phyloP scores from a whole-genome alignment of 352 stramenopile species.

The Phytophthora fragariae region DNA sequence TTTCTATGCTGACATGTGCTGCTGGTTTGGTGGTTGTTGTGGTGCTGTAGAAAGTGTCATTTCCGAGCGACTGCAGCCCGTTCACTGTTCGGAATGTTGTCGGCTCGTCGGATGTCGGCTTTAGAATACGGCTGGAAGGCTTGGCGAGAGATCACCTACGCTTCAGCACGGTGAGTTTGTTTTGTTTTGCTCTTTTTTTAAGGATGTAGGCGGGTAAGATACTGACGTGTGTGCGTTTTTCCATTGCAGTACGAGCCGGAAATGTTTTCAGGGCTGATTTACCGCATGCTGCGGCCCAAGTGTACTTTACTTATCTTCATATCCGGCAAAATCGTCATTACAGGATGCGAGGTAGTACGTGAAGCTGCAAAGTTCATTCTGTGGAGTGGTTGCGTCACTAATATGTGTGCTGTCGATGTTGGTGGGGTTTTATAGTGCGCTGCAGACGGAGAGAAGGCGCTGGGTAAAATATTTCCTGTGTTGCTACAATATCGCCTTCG shows the following conservation, averaged over 20 bases:
- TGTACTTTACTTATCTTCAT: constrained; percentile 99
- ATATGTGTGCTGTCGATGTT: constrained; percentile 6
- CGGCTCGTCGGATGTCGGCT: constrained; percentile 92
- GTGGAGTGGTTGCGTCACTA: background rate
- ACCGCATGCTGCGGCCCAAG: constrained; percentile 96
- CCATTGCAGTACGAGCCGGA: constrained; percentile 96
- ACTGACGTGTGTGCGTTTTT: background rate
- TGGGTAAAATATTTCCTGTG: constrained; percentile 67
- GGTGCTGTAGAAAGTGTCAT: constrained; percentile 65
- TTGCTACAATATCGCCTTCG: constrained; percentile 59
- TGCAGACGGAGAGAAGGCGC: constrained; percentile 49
- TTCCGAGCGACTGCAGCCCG: constrained; percentile 46
- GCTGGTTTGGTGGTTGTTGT: background rate
- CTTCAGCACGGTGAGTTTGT: constrained; percentile 68
- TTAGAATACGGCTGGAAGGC: constrained; percentile 82
- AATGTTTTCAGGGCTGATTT: constrained; percentile 99
- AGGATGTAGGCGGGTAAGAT: constrained; percentile 1
- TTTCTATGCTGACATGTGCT: background rate
- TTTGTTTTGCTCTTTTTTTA: background rate
- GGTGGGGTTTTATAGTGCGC: constrained; percentile 19
- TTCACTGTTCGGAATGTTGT: constrained; percentile 90
- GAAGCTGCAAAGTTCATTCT: background rate
- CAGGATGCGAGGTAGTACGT: constrained; percentile 81
- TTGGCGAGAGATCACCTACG: constrained; percentile 62
- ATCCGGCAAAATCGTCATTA: constrained; percentile 98